Evolutionary conservation across 805 yeast genomes (phyloP), one percentile per base, ranked within the genome.

Genomic region (Diddensiella santjacobensis): DNA sequence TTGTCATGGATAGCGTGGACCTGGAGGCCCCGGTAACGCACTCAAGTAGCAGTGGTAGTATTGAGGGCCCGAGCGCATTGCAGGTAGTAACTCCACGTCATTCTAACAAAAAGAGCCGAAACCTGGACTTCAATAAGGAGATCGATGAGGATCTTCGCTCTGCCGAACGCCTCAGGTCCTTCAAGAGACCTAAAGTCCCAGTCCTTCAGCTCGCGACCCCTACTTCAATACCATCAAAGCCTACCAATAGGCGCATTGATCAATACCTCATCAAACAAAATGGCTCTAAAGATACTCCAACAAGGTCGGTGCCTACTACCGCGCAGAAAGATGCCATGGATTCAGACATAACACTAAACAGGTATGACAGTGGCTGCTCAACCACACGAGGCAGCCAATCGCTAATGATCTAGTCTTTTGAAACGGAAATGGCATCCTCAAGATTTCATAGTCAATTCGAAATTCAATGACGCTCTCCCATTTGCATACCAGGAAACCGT

Each of bases 381-480:
- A n/a, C n/a, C n/a, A n/a, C n/a, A n/a, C n/a, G n/a, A n/a, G n/a
- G n/a, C n/a, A n/a, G n/a, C n/a, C n/a, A n/a, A n/a, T n/a, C n/a
- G 8, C 31, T 26, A 26, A 26, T 26, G 18, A 13, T 18, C 18
- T 33, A 40, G 45, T 22, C 26, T 40, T 18, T 13, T 20, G 22
- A 19, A 5, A 3, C n/a, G 40, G 23, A 24, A 45, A 8, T 71
- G 75, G 75, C 60, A 65, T 6, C 61, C 66, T 2, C 65, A 60
- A 24, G 75, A 71, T 48, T 71, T 71, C 53, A 60, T 65, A 18
- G 59, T 67, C 15, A 71, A 71, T 44, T 69, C 70, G 2, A 47
- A 54, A 3, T 49, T 47, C 44, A 68, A 66, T 39, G 57, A 58
- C n/a, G 55, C 60, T 6, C 17, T 52, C 3, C 50, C 49, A 2